Evolutionary conservation across 495 filamentous ascomycete species (phyloP), one percentile per base, ranked within the genome.

Genomic region (Aspergillus egyptiacus): DNA sequence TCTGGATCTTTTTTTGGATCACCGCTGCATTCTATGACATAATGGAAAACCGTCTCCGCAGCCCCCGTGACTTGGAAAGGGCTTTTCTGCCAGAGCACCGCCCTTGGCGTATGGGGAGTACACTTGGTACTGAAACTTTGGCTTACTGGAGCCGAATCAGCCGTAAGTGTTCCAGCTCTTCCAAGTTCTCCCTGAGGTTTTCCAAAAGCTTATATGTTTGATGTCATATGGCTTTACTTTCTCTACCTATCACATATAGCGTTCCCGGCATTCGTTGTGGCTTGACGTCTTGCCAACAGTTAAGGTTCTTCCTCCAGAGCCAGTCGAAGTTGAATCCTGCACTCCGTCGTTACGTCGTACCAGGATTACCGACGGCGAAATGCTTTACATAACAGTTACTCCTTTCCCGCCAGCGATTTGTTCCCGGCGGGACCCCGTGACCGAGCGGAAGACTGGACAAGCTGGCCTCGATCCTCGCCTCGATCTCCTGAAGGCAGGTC

Each of bases 81-180:
- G n/a, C n/a, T n/a, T n/a, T n/a, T n/a, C 54, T 35, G 15, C 18
- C 45, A 42, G 39, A 14, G 36, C 39, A 47, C 36, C 72, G 23
- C 78, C 11, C 46, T 41, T 49, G 77, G 0, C 63, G n/a, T 56
- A 77, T 2, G 6, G n/a, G n/a, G 23, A 28, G 51, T 46, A 47
- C 30, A 22, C 49, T 14, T n/a, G 6, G 49, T 37, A 30, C 25
- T 38, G 27, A 42, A 48, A 40, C 35, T 42, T 39, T 48, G 18
- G 23, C 14, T 22, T 15, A 0, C 17, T 20, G 13, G 23, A 42
- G 30, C 39, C 9, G n/a, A n/a, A n/a, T n/a, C n/a, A n/a, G n/a
- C n/a, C n/a, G n/a, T n/a, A n/a, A n/a, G 19, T 18, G 5, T 15
- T 27, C 37, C 20, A 40, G 37, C 37, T 25, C 25, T 27, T 40